phyloP scores from a whole-genome alignment of 208 protist species.

The Leishmania martiniquensis region DNA sequence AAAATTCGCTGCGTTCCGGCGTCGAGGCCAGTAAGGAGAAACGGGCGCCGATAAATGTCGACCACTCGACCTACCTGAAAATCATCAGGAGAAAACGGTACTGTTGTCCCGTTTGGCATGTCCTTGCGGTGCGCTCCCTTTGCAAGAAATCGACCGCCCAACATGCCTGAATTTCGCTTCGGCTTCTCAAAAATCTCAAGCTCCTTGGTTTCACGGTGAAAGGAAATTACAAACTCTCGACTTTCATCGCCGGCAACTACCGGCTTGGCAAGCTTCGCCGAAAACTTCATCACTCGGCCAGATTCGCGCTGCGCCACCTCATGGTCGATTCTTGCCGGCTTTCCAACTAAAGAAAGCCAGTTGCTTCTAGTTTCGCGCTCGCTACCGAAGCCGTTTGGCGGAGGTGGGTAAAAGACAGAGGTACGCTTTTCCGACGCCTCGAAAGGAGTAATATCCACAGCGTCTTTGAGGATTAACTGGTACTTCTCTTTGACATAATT shows the following conservation, averaged over 20 bases:
- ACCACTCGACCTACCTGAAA: constrained; percentile 82
- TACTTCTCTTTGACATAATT: constrained; percentile 68
- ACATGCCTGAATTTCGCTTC: constrained; percentile 85
- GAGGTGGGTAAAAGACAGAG: constrained; percentile 82
- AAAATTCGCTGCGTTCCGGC: constrained; percentile 70
- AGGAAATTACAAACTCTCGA: constrained; percentile 90
- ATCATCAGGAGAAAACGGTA: constrained; percentile 61
- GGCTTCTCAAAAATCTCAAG: constrained; percentile 87
- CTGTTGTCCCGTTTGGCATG: constrained; percentile 67
- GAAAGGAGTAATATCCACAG: constrained; percentile 70
- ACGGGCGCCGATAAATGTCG: constrained; percentile 71
- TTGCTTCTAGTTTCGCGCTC: constrained; percentile 83
- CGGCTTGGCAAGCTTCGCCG: constrained; percentile 60
- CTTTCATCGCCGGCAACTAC: constrained; percentile 69
- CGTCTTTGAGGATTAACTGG: constrained; percentile 48
- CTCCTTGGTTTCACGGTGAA: constrained; percentile 88
- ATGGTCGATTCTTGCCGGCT: constrained; percentile 68
- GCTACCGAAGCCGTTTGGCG: constrained; percentile 90
- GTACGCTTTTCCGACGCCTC: constrained; percentile 44
- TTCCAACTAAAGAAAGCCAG: constrained; percentile 79
- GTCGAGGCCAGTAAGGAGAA: constrained; percentile 78
- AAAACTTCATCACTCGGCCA: constrained; percentile 90
- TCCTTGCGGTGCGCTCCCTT: constrained; percentile 75
- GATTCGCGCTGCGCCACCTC: constrained; percentile 64
- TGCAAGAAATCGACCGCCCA: constrained; percentile 90